Evolutionary conservation across 2,329 filamentous ascomycete genomes (phyloP), one percentile per base, ranked within the genome.

Genomic region (Colletotrichum sp.): DNA sequence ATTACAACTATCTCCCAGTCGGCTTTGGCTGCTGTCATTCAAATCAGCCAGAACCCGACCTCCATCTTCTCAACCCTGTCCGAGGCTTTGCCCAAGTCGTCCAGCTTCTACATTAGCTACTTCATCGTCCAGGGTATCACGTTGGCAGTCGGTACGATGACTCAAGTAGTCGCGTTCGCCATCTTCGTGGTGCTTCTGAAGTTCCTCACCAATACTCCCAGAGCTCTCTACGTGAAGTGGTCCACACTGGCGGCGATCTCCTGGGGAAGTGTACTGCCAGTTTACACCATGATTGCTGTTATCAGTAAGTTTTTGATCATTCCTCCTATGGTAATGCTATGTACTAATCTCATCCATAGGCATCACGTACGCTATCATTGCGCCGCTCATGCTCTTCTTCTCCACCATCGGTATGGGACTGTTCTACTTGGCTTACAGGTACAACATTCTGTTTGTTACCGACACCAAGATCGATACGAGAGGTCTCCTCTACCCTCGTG

Each of bases 61-160:
- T 85, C 86, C 0, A 90, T 92, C 8, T 92, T 95, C 0, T 85
- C 83, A 1, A 85, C 98, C 52, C 89, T 98, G 6, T 94, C 96
- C 1, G 81, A 88, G 18, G 94, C 95, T 75, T 88, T 99, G 8
- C 97, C 97, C 21, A 93, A 91, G 72, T 93, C 95, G 0, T 96
- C 96, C 77, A 99, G 98, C 86, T 98, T 99, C 82, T 99, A 98
- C 85, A 93, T 99, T 24, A 95, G 85, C 0, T 79, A 81, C 86
- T 96, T 98, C 79, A 92, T 98, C 55, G 88, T 98, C 2, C 95
- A 98, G 83, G 96, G 95, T 67, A 87, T 98, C 65, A 94, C 92
- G 0, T 92, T 96, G 78, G 93, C 95, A n/a, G 90, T 94, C 1
- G 90, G 92, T 69, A 92, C 93, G 15, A 84, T 98, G 15, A 90